Evolutionary conservation across 345 rosid genomes (phyloP), one percentile per base, ranked within the genome.

Genomic region (Euphorbia pulcherrima): DNA sequence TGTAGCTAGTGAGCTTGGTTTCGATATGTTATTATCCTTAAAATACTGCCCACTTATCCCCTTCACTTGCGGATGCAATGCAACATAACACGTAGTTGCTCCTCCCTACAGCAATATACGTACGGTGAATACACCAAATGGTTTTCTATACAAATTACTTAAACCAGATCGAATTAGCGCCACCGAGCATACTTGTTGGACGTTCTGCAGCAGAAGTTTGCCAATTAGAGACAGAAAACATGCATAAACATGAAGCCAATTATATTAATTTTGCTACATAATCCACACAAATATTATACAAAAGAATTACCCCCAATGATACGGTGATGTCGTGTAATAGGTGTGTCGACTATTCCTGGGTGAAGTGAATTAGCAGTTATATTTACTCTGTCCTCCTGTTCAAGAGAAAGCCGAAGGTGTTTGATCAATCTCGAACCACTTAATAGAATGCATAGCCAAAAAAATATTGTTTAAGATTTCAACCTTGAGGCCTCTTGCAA

Each of bases 401-500:
- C 1, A 50, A 13, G 54, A 50, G 54, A 50, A 2, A 50, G n/a
- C n/a, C n/a, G n/a, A n/a, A n/a, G n/a, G n/a, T n/a, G n/a, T n/a
- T n/a, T n/a, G n/a, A n/a, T n/a, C n/a, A n/a, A n/a, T n/a, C n/a
- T n/a, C n/a, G n/a, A n/a, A n/a, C n/a, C n/a, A n/a, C n/a, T n/a
- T n/a, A n/a, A n/a, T n/a, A n/a, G n/a, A n/a, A n/a, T n/a, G n/a
- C n/a, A n/a, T n/a, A n/a, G n/a, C n/a, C n/a, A n/a, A n/a, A n/a
- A n/a, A n/a, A n/a, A n/a, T n/a, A n/a, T n/a, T n/a, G n/a, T n/a
- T n/a, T n/a, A n/a, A n/a, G n/a, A n/a, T n/a, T n/a, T n/a, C n/a
- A n/a, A 93, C 98, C 94, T 90, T 86, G 63, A 93, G 75, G 39
- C 61, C 78, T 75, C 83, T 84, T 16, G 90, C 68, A 29, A 93